Base-by-base conservation (phyloP, 2,329 filamentous ascomycete genomes). In the Sarocladium oryzae region DNA sequence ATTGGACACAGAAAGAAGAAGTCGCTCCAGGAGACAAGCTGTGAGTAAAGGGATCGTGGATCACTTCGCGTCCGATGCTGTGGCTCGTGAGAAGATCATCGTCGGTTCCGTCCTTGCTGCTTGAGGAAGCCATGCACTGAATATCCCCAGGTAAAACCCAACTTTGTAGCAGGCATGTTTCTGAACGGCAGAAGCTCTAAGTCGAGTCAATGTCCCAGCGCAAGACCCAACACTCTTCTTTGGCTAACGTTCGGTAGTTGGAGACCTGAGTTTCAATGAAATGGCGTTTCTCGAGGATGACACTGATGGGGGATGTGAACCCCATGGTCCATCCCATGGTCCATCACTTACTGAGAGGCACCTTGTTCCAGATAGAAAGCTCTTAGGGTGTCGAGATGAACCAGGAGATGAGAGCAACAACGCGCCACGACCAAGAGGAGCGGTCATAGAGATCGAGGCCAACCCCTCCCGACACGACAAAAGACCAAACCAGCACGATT, bases 51-150 rank as follows among this genome's bases (percentile, higher is more conserved):
- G 77, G 36, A 67, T 84, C 7, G 75, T 82, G 63, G 63, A 71
- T 6, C 75, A 75, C 18, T 86, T 85, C 55, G 67, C 67, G 11
- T 82, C 82, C 1, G 63, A 72, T 3, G 75, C 75, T 49, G 72
- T 86, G 37, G 63, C 72, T 10, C 70, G 71, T 16, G 56, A 56
- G 7, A 61, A 58, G 43, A 52, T 69, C 20, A 68, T 59, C 11
- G 70, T 69, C 48, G 52, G 62, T 52, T 2, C 26, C 24, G 36
- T 21, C 16, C 24, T 24, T 23, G 9, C 18, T 21, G 24, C 40
- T 33, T 18, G 8, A 37, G 45, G 11, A 38, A 13, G 24, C 30
- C 36, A 46, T 18, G 49, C 32, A 28, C 38, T 26, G 33, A 40
- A 13, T 20, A 33, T 8, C 6, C 23, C 50, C 23, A 69, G 68